Base-by-base conservation (phyloP, 352 stramenopile genomes). In the Phytopythium cucurbitacearum region DNA sequence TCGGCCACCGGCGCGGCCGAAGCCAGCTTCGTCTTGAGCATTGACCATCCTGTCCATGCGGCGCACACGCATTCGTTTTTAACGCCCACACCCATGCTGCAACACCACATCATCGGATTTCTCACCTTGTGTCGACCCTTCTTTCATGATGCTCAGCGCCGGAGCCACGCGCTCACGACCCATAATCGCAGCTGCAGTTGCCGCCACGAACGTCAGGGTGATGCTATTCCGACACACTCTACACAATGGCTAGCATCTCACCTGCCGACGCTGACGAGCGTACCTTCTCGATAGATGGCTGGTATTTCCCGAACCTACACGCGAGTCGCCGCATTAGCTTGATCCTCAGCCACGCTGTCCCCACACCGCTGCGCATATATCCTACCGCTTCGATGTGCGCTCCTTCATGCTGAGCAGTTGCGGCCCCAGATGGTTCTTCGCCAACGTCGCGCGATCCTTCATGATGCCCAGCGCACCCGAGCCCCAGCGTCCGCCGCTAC, bases 21-120 rank as follows among this genome's bases (percentile, higher is more conserved):
- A 7, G 82, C 77, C 39, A 92, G 42, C 49, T 85, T 90, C 13
- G 69, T 90, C 68, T 89, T 90, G 37, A 92, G 45, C 40, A 89
- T 85, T 33, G 77, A 89, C 79, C 80, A 92, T 3, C 82, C 67
- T 69, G 38, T 10, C 4, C 8, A 53, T 16, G 28, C 44, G 21
- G 21, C 21, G 21, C 21, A 28, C 21, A 28, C 21, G 21, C 21
- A 28, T 28, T 28, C 21, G 21, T 28, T 28, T 28, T 28, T 28
- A 28, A 28, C 21, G 21, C 2, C 21, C 21, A 28, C 21, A 28
- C 21, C 21, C 21, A 28, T 28, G 21, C 21, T 28, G 21, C 21
- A 28, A 28, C 21, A 28, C 21, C 21, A 28, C 5, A 2, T 36
- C 48, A 11, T 53, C 7, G 7, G 21, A 28, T 28, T 28, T 28